These are phyloP conservation scores for Breynia disticha DNA, from an alignment of 441 rosid species.

Conservation along the genomic window DNA sequence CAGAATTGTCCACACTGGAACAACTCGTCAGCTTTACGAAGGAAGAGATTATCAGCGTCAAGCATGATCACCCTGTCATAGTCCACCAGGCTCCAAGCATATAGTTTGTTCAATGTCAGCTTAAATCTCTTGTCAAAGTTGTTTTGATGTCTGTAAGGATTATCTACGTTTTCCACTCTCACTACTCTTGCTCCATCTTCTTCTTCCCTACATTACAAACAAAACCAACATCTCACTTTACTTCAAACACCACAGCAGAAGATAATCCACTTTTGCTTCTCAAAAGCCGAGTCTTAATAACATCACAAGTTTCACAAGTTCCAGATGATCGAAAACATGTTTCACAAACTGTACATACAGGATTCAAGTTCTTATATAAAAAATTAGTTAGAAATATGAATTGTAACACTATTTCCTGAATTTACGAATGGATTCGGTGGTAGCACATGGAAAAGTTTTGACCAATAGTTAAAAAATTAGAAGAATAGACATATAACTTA, in stretches of 20 bases:
- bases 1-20: constrained; percentile 93
- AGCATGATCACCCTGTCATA: constrained; percentile 88
- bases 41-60: constrained; percentile 85
- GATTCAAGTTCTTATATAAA: no score
- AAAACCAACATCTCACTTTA: constrained; percentile 10
- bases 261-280: no score
- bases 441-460: no score
- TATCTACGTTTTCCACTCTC: constrained; percentile 74
- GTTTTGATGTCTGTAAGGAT: constrained; percentile 62
- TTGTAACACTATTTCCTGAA: no score
- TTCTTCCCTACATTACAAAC: constrained; percentile 43
- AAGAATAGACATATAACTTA: no score
- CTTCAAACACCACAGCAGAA: background rate
- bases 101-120: constrained; percentile 79
- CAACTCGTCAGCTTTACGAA: constrained; percentile 64
- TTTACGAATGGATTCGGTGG: no score
- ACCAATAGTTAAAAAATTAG: no score
- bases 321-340: no score
- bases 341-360: no score
- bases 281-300: no score
- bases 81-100: constrained; percentile 75
- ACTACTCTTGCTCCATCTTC: constrained; percentile 80
- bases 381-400: no score
- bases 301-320: no score
- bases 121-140: constrained; percentile 66